These are phyloP conservation scores for Ampelocalamus luodianensis DNA, from an alignment of 176 grass and related monocot species.

Conservation along the genomic window DNA sequence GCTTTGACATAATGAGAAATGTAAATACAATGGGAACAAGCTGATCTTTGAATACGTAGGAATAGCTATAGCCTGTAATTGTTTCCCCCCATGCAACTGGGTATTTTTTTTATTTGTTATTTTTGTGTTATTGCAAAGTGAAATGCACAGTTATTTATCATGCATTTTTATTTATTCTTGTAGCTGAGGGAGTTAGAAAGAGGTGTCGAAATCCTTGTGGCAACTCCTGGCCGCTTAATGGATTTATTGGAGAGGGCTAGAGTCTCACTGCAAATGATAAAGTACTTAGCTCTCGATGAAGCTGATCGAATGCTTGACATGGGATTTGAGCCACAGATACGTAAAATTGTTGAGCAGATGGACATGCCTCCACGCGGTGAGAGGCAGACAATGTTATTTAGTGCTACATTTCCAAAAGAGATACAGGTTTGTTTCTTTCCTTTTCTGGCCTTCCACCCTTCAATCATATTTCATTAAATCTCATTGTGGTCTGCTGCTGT, in stretches of 20 bases:
- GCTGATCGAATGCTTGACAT: slow-evolving; percentile 98
- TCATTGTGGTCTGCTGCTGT: not conserved
- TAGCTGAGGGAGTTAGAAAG: slow-evolving; percentile 91
- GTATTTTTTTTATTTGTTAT: not conserved
- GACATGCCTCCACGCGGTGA: slow-evolving; percentile 81
- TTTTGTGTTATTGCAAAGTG: not conserved
- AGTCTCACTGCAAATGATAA: slow-evolving; percentile 84
- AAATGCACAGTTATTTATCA: not conserved
- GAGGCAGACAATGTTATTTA: slow-evolving; percentile 96
- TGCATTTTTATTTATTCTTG: slow-evolving; percentile 24
- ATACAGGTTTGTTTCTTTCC: slow-evolving; percentile 64
- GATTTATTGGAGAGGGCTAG: slow-evolving; percentile 91
- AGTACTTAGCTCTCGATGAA: slow-evolving; percentile 85
- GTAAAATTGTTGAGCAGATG: slow-evolving; percentile 92
- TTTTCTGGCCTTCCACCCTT: not conserved
- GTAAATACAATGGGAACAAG: not conserved
- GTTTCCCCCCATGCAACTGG: not conserved
- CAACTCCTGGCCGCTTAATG: slow-evolving; percentile 92
- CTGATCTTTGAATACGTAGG: not conserved
- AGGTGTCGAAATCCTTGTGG: slow-evolving; percentile 94
- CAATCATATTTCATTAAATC: not conserved
- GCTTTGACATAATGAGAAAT: not conserved
- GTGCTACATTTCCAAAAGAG: slow-evolving; percentile 94
- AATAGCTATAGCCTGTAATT: not conserved
- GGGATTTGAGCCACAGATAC: slow-evolving; percentile 96